Conservation (phyloP, 495 filamentous ascomycete species). For the Immersiella caudata region DNA sequence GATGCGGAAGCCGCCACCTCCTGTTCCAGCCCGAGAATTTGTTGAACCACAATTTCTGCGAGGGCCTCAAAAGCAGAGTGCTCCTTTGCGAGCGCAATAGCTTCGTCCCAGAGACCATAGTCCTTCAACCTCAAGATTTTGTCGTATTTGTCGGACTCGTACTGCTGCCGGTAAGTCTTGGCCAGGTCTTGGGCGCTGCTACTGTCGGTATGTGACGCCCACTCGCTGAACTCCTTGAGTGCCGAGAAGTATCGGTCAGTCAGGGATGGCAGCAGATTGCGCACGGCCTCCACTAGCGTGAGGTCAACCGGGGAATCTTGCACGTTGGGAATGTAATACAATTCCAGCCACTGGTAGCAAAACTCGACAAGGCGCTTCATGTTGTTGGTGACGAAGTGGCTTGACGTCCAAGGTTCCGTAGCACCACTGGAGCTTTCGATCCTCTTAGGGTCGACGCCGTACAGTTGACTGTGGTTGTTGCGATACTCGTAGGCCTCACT, state of each 20-base stretch:
- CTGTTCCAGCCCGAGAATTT: constrained; percentile 40
- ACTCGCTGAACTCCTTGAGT: constrained; percentile 45
- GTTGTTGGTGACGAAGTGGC: constrained; percentile 59
- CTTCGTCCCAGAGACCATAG: constrained; percentile 68
- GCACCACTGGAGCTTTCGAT: constrained; percentile 70
- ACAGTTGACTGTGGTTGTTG: constrained; percentile 62
- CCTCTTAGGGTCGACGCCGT: constrained; percentile 66
- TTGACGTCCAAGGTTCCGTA: constrained; percentile 81
- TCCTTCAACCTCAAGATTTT: constrained; percentile 59
- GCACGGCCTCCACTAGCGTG: constrained; percentile 39
- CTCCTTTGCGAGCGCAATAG: constrained; percentile 72
- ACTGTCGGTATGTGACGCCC: constrained; percentile 44
- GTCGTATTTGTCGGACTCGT: constrained; percentile 43
- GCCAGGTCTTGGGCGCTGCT: constrained; percentile 37
- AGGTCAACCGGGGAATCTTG: constrained; percentile 25
- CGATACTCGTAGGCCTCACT: constrained; percentile 77
- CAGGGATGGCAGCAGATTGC: constrained; percentile 44
- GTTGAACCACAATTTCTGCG: constrained; percentile 58
- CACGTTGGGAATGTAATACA: constrained; percentile 15
- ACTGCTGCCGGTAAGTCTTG: constrained; percentile 40
- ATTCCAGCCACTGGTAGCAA: constrained; percentile 40
- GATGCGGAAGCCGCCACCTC: constrained; percentile 25
- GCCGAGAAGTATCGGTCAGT: constrained; percentile 51
- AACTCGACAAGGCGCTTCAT: constrained; percentile 59
- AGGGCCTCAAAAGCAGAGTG: constrained; percentile 70